Conservation (phyloP, 2,329 filamentous ascomycete genomes). For the Triangularia setosa region DNA sequence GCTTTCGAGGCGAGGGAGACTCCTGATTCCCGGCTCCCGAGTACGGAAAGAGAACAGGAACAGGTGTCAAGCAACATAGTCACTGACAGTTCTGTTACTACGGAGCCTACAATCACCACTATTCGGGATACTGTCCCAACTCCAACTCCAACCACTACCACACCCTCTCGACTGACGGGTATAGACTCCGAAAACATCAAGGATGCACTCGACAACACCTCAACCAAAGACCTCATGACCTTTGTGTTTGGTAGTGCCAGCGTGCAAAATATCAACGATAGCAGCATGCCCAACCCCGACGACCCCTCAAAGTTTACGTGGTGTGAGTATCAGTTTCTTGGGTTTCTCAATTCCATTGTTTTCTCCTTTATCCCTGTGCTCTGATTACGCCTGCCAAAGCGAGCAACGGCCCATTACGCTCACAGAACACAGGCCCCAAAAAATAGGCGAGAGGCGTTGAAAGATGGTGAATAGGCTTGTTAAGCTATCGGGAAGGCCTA, state of each 20-base stretch:
- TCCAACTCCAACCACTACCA: neutral
- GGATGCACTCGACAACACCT: constrained; percentile 50
- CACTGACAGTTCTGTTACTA: neutral
- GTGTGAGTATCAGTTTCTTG: no score
- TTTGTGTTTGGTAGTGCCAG: constrained; percentile 57
- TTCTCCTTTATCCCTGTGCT: no score
- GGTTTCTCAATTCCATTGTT: no score
- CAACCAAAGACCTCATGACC: constrained; percentile 67
- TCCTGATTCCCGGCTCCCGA: no score
- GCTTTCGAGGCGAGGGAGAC: constrained; percentile 68
- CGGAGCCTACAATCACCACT: neutral
- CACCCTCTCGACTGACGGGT: no score
- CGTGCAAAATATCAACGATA: constrained; percentile 45
- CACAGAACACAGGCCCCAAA: no score
- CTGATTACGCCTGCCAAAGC: no score
- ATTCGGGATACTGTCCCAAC: constrained; percentile 1
- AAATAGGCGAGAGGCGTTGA: no score
- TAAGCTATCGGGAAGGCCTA: no score
- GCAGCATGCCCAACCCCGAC: neutral
- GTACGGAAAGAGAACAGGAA: neutral
- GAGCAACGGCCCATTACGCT: no score
- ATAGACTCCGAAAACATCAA: constrained; percentile 11
- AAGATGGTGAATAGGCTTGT: no score
- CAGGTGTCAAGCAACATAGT: neutral
- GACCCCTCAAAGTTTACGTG: constrained; percentile 61